Percentiles rank a stretch among this genome's conserved stretches.
Evolutionary conservation across 164 flowering plant genomes (phyloP).

Genomic region (Vitis vinifera): ASM3070453v1 NC_081820.1:2621001-2621500

Average conservation of each 20-base stretch:
- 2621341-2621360: constrained; percentile 84
- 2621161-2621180: constrained; percentile 49
- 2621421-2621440: constrained; percentile 27
- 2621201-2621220: constrained; percentile 37
- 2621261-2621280: constrained; percentile 78
- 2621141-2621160: constrained; percentile 44
- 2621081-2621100: constrained; percentile 30
- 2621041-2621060: constrained; percentile 24
- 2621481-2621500: constrained; percentile 78
- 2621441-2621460: constrained; percentile 47
- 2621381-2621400: constrained; percentile 51
- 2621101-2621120: constrained; percentile 27
- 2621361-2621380: constrained; percentile 59
- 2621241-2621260: constrained; percentile 51
- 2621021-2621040: constrained; percentile 37
- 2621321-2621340: constrained; percentile 79
- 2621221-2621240: constrained; percentile 35
- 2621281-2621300: constrained; percentile 63
- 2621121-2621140: constrained; percentile 41
- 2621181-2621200: constrained; percentile 35
- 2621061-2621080: constrained; percentile 24
- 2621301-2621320: constrained; percentile 78
- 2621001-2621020: constrained; percentile 28
- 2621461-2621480: constrained; percentile 86
- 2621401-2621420: constrained; percentile 29